phyloP scores from a whole-genome alignment of 257 asterid species.

The Eustoma russellianum region DNA sequence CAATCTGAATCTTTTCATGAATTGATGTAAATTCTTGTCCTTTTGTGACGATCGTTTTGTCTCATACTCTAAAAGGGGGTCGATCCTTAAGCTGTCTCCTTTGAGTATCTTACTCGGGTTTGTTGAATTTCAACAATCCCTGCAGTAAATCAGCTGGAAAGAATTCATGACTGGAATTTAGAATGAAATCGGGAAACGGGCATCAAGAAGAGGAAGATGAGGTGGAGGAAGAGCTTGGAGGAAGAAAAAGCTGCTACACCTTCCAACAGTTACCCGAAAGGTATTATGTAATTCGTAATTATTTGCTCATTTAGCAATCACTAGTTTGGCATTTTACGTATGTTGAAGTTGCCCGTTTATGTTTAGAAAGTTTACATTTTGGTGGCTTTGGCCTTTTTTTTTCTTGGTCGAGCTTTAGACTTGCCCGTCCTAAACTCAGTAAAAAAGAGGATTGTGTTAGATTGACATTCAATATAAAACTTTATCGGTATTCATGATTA shows the following conservation, averaged over 20 bases:
- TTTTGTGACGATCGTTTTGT: background rate
- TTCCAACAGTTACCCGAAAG: conserved; percentile 45
- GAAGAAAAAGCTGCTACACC: conserved; percentile 46
- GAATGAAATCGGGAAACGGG: conserved; percentile 67
- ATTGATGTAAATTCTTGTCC: conserved; percentile 5
- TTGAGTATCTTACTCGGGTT: conserved; percentile 17
- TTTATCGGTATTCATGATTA: too few relatives aligned
- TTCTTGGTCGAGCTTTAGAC: too few relatives aligned
- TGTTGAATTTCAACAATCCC: conserved; percentile 20
- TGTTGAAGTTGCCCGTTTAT: too few relatives aligned
- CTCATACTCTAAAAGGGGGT: background rate
- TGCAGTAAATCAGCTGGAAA: conserved; percentile 15
- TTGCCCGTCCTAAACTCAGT: too few relatives aligned
- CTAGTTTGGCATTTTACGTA: too few relatives aligned
- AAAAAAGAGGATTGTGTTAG: too few relatives aligned
- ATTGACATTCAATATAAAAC: too few relatives aligned
- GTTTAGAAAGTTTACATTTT: too few relatives aligned
- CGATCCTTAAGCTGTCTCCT: background rate
- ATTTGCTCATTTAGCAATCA: background rate
- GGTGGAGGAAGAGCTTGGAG: conserved; percentile 62
- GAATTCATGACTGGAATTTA: conserved; percentile 15
- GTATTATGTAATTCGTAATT: conserved; percentile 13
- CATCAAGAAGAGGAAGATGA: conserved; percentile 71
- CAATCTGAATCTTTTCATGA: background rate
- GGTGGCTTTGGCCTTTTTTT: too few relatives aligned